Conservation (phyloP, 2,329 filamentous ascomycete species). For the Chaetomium sp. region DNA sequence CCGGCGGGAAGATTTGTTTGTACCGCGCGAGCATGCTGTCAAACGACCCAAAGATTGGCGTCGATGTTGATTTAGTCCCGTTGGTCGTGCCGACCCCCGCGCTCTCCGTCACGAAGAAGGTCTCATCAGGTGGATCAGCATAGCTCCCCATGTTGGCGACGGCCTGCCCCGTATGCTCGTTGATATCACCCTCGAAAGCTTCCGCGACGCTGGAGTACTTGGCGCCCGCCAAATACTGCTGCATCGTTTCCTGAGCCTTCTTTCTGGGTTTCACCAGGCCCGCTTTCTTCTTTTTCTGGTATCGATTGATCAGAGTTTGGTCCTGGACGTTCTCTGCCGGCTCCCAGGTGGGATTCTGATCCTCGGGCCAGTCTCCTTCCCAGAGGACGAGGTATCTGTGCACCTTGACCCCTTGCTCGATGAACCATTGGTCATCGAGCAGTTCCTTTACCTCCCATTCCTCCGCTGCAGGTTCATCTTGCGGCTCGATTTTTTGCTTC, state of each 20-base stretch:
- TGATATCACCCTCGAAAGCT: slow-evolving; percentile 36
- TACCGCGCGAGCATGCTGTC: slow-evolving; percentile 23
- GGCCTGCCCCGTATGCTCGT: slow-evolving; percentile 16
- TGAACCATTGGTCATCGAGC: slow-evolving; percentile 41
- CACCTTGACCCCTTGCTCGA: slow-evolving; percentile 43
- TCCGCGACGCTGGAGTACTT: slow-evolving; percentile 36
- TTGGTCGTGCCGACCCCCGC: slow-evolving; percentile 5
- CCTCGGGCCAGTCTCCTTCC: slow-evolving; percentile 59
- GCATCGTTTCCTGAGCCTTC: slow-evolving; percentile 26
- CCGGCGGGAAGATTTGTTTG: slow-evolving; percentile 11
- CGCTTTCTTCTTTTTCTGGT: slow-evolving; percentile 40
- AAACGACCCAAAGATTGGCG: slow-evolving; percentile 17
- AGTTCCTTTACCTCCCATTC: slow-evolving; percentile 36
- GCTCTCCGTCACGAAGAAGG: slow-evolving; percentile 25
- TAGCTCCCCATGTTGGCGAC: slow-evolving; percentile 18
- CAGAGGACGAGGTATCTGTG: slow-evolving; percentile 57
- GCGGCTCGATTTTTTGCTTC: slow-evolving; percentile 15
- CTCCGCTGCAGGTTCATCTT: slow-evolving; percentile 29
- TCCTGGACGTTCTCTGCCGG: slow-evolving; percentile 54
- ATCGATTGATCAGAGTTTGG: slow-evolving; percentile 45
- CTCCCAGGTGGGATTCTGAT: slow-evolving; percentile 62
- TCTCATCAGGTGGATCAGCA: slow-evolving; percentile 25
- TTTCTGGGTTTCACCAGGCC: slow-evolving; percentile 24
- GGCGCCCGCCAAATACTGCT: slow-evolving; percentile 25
- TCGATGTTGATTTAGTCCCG: background rate